Percentiles rank a stretch among this genome's conserved stretches.
Evolutionary conservation across 140 eudicot genomes (phyloP).

Genomic region (Anethum foeniculum): DNA sequence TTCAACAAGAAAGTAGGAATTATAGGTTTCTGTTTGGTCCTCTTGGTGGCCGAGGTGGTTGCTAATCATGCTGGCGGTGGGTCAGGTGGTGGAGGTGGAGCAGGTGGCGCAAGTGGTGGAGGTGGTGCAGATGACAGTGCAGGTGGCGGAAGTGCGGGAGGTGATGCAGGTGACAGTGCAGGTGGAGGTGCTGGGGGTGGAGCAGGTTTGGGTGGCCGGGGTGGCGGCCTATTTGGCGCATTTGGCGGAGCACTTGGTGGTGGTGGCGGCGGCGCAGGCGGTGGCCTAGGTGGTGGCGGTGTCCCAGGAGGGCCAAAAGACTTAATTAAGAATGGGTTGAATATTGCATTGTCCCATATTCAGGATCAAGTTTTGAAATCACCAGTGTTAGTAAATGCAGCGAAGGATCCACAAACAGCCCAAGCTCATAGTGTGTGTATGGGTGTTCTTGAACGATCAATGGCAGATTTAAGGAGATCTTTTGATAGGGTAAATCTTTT

Average conservation of each 20-base stretch:
- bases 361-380: not conserved
- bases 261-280: not conserved
- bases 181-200: not conserved
- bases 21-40: not conserved
- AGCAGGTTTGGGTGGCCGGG: not conserved
- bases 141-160: not conserved
- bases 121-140: too few relatives aligned
- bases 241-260: not conserved
- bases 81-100: not conserved
- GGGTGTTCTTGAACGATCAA: constrained; percentile 32
- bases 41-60: constrained; percentile 4
- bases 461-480: constrained; percentile 38
- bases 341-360: not conserved
- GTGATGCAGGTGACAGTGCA: not conserved
- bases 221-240: not conserved
- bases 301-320: constrained; percentile 8
- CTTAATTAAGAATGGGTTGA: not conserved
- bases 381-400: constrained; percentile 8
- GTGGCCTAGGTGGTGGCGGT: not conserved
- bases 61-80: not conserved
- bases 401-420: constrained; percentile 27
- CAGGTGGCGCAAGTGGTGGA: too few relatives aligned
- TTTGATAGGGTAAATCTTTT: constrained; percentile 15
- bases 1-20: not conserved
- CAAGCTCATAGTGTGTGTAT: constrained; percentile 33